Evolutionary conservation across 1,139 yeast species (phyloP).

Genomic region (Kodamaea sp.): DNA sequence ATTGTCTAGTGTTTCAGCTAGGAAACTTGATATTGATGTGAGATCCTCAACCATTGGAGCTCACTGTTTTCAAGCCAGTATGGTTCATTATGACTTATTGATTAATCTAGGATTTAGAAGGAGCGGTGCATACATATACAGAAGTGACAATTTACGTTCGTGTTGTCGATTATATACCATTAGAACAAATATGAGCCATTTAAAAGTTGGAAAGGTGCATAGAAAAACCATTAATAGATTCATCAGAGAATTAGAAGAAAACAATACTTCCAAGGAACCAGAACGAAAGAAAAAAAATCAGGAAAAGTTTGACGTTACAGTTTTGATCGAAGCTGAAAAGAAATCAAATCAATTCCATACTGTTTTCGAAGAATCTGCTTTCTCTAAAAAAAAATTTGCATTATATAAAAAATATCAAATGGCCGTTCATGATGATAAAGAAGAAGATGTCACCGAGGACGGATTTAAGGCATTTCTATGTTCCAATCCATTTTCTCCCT

Average conservation of each 20-base stretch:
- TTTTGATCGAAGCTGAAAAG: slow-evolving; percentile 25
- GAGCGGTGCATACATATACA: slow-evolving; percentile 71
- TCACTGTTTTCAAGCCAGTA: slow-evolving; percentile 43
- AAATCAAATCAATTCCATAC: slow-evolving; percentile 42
- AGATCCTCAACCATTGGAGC: slow-evolving; percentile 42
- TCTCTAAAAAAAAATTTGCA: slow-evolving; percentile 57
- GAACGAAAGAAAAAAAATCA: slow-evolving; percentile 14
- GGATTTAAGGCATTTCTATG: slow-evolving; percentile 69
- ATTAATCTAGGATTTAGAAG: slow-evolving; percentile 76
- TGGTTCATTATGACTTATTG: slow-evolving; percentile 55
- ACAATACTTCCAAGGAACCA: slow-evolving; percentile 7
- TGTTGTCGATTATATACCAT: slow-evolving; percentile 88
- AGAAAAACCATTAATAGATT: slow-evolving; percentile 65
- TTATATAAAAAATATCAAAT: slow-evolving; percentile 70
- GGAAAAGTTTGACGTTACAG: slow-evolving; percentile 21
- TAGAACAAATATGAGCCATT: slow-evolving; percentile 49
- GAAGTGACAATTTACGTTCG: slow-evolving; percentile 63
- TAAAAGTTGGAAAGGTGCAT: slow-evolving; percentile 60
- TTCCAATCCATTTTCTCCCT: slow-evolving; percentile 51
- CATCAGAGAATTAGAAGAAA: slow-evolving; percentile 35
- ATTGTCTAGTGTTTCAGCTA: slow-evolving; percentile 18
- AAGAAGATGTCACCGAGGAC: slow-evolving; percentile 37
- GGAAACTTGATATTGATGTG: background rate
- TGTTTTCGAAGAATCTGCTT: slow-evolving; percentile 50
- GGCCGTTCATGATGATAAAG: slow-evolving; percentile 60